A percentile compares a stretch with the other conserved stretches of the same genome.
Evolutionary conservation across 2,329 filamentous ascomycete species (phyloP).

Genomic region (Xylaria sp.): DNA sequence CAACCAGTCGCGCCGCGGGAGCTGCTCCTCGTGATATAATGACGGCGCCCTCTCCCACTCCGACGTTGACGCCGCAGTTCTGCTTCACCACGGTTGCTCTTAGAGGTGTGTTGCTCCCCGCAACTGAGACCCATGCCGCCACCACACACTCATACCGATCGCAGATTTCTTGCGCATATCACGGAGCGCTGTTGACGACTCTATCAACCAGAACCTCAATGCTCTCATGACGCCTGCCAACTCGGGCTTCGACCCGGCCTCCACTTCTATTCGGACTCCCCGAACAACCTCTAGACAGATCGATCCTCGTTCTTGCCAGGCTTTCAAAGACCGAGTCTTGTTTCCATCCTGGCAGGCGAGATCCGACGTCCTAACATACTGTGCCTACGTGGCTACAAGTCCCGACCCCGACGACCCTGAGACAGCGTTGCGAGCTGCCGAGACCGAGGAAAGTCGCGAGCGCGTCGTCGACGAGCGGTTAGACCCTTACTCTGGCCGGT

Average conservation of each 20-base stretch:
- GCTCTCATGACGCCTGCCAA: conserved; percentile 81
- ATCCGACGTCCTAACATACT: conserved; percentile 87
- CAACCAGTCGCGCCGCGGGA: conserved; percentile 37
- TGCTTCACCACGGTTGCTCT: conserved; percentile 79
- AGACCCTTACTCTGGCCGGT: conserved; percentile 90
- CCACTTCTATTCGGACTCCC: conserved; percentile 73
- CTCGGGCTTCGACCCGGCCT: conserved; percentile 80
- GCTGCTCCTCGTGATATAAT: conserved; percentile 54
- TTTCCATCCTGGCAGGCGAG: conserved; percentile 91
- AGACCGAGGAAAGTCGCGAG: conserved; percentile 76
- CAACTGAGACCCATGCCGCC: conserved; percentile 9
- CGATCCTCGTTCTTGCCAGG: conserved; percentile 70
- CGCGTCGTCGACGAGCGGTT: conserved; percentile 85
- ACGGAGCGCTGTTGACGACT: conserved; percentile 87
- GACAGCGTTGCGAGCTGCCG: conserved; percentile 72
- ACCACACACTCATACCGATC: conserved; percentile 36
- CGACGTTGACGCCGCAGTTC: conserved; percentile 75
- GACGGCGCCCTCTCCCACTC: conserved; percentile 59
- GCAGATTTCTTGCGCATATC: conserved; percentile 92
- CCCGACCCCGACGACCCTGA: conserved; percentile 91
- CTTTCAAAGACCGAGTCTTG: conserved; percentile 80
- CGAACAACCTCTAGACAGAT: conserved; percentile 65
- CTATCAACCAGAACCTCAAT: conserved; percentile 92
- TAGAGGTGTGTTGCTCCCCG: conserved; percentile 64
- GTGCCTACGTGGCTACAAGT: conserved; percentile 85